Percentiles rank a stretch among this genome's conserved stretches.
phyloP scores from a whole-genome alignment of 176 grass and related monocot genomes.

The Pharus latifolius region DNA sequence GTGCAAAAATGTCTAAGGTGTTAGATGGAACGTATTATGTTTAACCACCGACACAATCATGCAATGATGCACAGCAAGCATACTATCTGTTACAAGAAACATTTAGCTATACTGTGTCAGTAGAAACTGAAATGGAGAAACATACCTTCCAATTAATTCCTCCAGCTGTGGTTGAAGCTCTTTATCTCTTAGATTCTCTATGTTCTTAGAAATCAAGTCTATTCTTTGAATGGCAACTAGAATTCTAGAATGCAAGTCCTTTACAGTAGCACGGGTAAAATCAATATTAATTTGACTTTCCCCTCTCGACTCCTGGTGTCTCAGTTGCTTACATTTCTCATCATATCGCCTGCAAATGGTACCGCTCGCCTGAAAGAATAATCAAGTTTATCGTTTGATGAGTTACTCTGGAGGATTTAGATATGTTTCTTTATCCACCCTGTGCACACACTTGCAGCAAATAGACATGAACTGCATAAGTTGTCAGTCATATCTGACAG shows the following conservation, averaged over 20 bases:
- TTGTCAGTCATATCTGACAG: not conserved
- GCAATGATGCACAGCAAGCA: not conserved
- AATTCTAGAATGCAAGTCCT: slow-evolving; percentile 75
- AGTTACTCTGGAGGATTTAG: not conserved
- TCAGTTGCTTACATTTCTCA: slow-evolving; percentile 39
- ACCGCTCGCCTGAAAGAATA: slow-evolving; percentile 44
- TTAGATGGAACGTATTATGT: not conserved
- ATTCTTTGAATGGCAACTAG: slow-evolving; percentile 63
- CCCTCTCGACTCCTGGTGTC: slow-evolving; percentile 43
- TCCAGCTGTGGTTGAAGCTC: slow-evolving; percentile 66
- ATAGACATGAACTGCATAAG: not conserved
- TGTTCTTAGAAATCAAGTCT: slow-evolving; percentile 47
- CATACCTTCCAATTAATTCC: slow-evolving; percentile 55
- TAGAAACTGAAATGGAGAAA: not conserved
- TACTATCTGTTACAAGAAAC: not conserved
- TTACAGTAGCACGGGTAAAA: slow-evolving; percentile 49
- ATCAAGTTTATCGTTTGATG: not conserved
- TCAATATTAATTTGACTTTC: slow-evolving; percentile 28
- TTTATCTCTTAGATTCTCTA: slow-evolving; percentile 69
- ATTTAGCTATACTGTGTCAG: not conserved
- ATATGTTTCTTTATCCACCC: not conserved
- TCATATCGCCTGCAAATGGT: slow-evolving; percentile 50
- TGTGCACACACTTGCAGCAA: not conserved
- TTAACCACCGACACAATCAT: not conserved
- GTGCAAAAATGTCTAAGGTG: not conserved